Conservation (phyloP, 1,284 basidiomycete genomes). For the Xerocomus amazonicus region DNA sequence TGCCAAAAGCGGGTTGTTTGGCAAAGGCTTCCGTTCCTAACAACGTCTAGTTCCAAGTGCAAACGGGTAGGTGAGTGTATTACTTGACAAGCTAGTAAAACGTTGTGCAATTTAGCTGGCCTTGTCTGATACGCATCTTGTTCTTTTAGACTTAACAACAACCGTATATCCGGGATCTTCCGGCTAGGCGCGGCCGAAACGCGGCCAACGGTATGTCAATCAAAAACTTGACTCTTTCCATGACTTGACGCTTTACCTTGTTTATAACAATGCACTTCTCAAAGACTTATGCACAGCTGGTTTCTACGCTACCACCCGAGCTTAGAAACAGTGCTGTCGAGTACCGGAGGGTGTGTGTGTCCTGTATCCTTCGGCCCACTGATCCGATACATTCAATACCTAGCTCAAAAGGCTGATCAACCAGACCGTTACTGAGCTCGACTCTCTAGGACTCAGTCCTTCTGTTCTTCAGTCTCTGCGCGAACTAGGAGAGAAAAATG, state of each 20-base stretch:
- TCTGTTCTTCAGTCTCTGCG: slow-evolving; percentile 47
- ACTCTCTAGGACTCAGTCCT: slow-evolving; percentile 72
- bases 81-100: too few species aligned
- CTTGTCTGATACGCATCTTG: too few species aligned
- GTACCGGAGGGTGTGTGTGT: slow-evolving; percentile 69
- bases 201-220: neutral
- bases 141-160: neutral
- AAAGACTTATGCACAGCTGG: slow-evolving; percentile 70
- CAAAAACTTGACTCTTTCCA: neutral
- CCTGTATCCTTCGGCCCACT: neutral
- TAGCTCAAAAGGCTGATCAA: slow-evolving; percentile 94
- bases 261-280: slow-evolving; percentile 69
- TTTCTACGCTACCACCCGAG: slow-evolving; percentile 71
- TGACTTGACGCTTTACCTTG: neutral
- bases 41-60: neutral
- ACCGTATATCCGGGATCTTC: neutral
- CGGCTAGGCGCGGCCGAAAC: neutral
- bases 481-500: slow-evolving; percentile 20
- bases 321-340: slow-evolving; percentile 79
- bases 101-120: too few species aligned
- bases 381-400: neutral
- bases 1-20: slow-evolving; percentile 18
- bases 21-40: slow-evolving; percentile 15
- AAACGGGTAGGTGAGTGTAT: too few species aligned
- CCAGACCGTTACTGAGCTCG: slow-evolving; percentile 79